Evolutionary conservation across 345 rosid species (phyloP), one percentile per base, ranked within the genome.

Genomic region (Gossypium longicalyx): DNA sequence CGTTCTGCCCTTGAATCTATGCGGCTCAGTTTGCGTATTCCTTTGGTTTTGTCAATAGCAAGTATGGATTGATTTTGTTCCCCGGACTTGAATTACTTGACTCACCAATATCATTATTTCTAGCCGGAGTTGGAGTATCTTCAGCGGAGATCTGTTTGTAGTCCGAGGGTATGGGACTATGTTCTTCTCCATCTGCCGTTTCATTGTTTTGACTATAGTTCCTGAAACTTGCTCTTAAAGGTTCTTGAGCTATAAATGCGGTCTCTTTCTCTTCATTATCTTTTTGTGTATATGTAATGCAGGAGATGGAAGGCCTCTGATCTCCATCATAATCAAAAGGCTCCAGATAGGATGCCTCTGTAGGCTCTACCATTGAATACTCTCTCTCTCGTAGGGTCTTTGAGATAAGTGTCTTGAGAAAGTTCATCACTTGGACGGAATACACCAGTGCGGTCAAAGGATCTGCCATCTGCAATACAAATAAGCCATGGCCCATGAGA

Each of bases 391-490:
- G 82, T 74, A 92, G 77, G 25, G 80, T 86, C 77, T 86, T 84
- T 25, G 83, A 60, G 49, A 89, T 81, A 3, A 92, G 95, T 22
- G 85, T 86, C 88, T 89, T 92, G 76, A 92, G 97, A 78, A 94
- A 94, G 82, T 94, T 94, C 98, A 94, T 94, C 85, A 94, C 97
- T 79, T 92, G 95, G 73, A 92, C 98, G 15, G 92, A 94, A 72
- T 90, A 89, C 97, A 92, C 89, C 81, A 94, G 65, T 43, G 98
- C 97, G n/a, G 91, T 90, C 76, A 94, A 84, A 10, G 98, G 97
- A 82, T 94, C 98, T 22, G 85, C 93, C 97, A 94, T 94, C 97
- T 94, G 83, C 84, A 85, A 74, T 27, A 47, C 20, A 69, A 78
- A 71, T n/a, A 71, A 74, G 12, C 58, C 72, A 75, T 25, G 67